phyloP scores from a whole-genome alignment of 2,329 filamentous ascomycete genomes.

The Neonectria sp. region DNA sequence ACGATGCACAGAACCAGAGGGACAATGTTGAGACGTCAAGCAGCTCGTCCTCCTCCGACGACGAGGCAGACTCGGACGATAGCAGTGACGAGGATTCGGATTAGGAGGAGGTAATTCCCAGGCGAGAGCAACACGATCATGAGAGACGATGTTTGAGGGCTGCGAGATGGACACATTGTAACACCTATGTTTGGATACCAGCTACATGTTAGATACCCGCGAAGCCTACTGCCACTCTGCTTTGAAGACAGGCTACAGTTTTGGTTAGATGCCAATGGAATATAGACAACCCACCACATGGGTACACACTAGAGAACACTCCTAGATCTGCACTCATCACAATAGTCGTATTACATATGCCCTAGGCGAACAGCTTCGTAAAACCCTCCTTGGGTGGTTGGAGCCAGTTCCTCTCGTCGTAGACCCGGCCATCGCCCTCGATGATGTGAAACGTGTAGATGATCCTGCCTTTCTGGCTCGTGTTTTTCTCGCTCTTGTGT shows the following conservation, averaged over 20 bases:
- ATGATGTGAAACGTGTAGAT: conserved; percentile 99
- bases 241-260: conserved; percentile 28
- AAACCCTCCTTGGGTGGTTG: conserved; percentile 88
- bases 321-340: background rate
- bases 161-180: conserved; percentile 44
- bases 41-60: conserved; percentile 57
- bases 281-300: conserved; percentile 22
- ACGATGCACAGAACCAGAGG: conserved; percentile 47
- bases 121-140: conserved; percentile 19
- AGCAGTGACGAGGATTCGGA: conserved; percentile 44
- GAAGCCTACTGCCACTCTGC: conserved; percentile 30
- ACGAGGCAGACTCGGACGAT: conserved; percentile 54
- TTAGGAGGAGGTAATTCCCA: conserved; percentile 40
- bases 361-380: conserved; percentile 71
- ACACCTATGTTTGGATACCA: conserved; percentile 37
- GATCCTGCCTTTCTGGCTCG: conserved; percentile 86
- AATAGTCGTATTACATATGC: conserved; percentile 5
- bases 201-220: conserved; percentile 44
- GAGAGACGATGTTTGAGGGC: conserved; percentile 30
- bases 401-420: conserved; percentile 93
- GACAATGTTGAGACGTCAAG: conserved; percentile 54
- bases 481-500: conserved; percentile 97
- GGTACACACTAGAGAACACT: background rate
- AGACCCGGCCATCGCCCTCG: conserved; percentile 80
- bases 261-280: conserved; percentile 22